Evolutionary conservation across 768 basidiomycete species (phyloP), one percentile per base, ranked within the genome.

Genomic region (Rhizopogon salebrosus): DNA sequence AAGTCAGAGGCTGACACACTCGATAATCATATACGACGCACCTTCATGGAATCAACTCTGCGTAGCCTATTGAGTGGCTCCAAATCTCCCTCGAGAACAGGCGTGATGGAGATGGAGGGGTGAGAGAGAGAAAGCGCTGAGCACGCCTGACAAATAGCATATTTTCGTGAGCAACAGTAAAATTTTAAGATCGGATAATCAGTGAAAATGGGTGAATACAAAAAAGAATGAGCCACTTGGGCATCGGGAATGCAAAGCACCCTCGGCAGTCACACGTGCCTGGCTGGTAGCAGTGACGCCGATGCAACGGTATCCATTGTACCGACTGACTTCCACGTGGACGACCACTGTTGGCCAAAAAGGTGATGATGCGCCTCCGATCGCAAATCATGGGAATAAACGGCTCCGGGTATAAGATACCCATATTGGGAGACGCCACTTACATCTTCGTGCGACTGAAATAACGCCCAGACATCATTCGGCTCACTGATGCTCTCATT

Each of bases 31-130:
- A 51, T 6, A 50, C 20, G 31, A 4, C 61, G 0, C 55, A 69
- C 65, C 62, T 59, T 64, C 57, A 39, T 42, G 18, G 71, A 48
- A 43, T 75, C 69, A 54, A 84, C 65, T 46, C 76, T 76, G 60
- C 70, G 68, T 54, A 87, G 71, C 52, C 81, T 83, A 49, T 76
- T 69, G 52, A 83, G 75, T 8, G 84, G 83, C 60, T 84, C 79
- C 36, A 87, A 73, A 60, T 87, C 84, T 50, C 66, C 66, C 63
- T 85, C 83, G 43, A 85, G 77, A 31, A 83, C 85, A 40, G 83
- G 73, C 13, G 76, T 67, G 36, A 79, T 71, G 26, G 75, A 70
- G 60, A 84, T 71, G 8, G 68, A 61, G 6, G 72, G 65, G 48
- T 75, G 68, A 37, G 79, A 74, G 53, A 83, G 72, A 34, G 76